These are phyloP conservation scores for Amanita subjunquillea DNA, from an alignment of 768 basidiomycete species.

Conservation along the genomic window DNA sequence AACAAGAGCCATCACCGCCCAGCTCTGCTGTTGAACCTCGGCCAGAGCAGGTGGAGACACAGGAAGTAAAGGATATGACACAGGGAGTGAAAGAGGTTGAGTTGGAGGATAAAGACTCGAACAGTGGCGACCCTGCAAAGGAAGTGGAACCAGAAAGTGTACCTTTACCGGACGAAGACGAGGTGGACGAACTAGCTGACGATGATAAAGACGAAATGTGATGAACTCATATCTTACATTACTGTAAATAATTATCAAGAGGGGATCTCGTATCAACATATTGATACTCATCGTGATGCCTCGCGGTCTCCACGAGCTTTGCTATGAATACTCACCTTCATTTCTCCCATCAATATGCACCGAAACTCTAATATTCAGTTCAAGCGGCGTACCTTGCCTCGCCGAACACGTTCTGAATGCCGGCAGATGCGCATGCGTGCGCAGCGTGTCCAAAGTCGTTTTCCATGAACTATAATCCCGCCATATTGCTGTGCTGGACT, in stretches of 20 bases:
- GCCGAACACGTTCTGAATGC: conserved; percentile 2
- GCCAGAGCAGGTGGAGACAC: conserved; percentile 24
- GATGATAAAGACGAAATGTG: not conserved
- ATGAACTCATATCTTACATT: not conserved
- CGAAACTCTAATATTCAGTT: not conserved
- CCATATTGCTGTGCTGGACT: not conserved
- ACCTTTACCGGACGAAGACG: conserved; percentile 27
- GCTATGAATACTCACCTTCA: not conserved
- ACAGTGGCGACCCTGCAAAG: conserved; percentile 26
- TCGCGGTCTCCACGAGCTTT: conserved; percentile 2
- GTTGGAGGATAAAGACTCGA: conserved; percentile 30
- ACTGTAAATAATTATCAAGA: not conserved
- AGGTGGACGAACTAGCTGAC: conserved; percentile 27
- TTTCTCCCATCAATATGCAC: no score
- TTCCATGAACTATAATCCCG: not conserved
- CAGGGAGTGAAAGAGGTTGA: conserved; percentile 62
- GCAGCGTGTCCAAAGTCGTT: not conserved
- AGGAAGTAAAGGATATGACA: conserved; percentile 61
- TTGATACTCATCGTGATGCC: not conserved
- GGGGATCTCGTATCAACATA: no score
- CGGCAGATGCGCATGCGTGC: not conserved
- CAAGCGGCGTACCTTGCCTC: not conserved
- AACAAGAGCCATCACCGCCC: conserved; percentile 13
- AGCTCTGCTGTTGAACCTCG: conserved; percentile 10
- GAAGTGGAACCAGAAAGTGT: conserved; percentile 23